phyloP scores from a whole-genome alignment of 208 protist genomes.

The Trypanosoma conorhini region DNA sequence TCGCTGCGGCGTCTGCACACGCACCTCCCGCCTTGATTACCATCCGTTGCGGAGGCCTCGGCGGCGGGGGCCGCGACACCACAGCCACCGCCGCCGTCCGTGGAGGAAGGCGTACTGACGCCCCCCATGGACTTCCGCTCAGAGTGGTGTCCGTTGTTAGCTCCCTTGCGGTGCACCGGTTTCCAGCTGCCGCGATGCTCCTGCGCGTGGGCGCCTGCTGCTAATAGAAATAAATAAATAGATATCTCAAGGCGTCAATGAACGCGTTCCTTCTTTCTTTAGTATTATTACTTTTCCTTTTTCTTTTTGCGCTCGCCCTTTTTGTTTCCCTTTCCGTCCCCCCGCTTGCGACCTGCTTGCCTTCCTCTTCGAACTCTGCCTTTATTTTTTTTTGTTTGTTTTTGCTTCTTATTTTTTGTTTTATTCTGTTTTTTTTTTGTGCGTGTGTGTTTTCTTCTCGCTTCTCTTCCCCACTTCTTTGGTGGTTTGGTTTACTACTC shows the following conservation, averaged over 20 bases:
- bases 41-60: conserved; percentile 22
- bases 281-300: no score
- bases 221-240: conserved; percentile 14
- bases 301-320: not conserved
- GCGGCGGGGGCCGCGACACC: not conserved
- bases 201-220: no score
- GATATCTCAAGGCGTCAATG: conserved; percentile 6
- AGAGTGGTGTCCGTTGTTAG: not conserved
- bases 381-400: conserved; percentile 17
- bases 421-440: no score
- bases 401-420: no score
- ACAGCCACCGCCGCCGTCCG: not conserved
- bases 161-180: not conserved
- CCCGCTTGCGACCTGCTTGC: not conserved
- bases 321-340: not conserved
- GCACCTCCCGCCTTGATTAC: conserved; percentile 16
- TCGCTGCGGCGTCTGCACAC: not conserved
- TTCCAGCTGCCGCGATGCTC: no score
- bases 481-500: no score
- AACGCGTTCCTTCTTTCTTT: no score
- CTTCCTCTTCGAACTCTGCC: not conserved
- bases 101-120: not conserved
- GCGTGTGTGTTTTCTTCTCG: no score
- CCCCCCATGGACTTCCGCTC: not conserved
- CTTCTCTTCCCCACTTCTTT: conserved; percentile 10